Evolutionary conservation across 495 filamentous ascomycete genomes (phyloP).

Genomic region (Venustampulla echinocandica): DNA sequence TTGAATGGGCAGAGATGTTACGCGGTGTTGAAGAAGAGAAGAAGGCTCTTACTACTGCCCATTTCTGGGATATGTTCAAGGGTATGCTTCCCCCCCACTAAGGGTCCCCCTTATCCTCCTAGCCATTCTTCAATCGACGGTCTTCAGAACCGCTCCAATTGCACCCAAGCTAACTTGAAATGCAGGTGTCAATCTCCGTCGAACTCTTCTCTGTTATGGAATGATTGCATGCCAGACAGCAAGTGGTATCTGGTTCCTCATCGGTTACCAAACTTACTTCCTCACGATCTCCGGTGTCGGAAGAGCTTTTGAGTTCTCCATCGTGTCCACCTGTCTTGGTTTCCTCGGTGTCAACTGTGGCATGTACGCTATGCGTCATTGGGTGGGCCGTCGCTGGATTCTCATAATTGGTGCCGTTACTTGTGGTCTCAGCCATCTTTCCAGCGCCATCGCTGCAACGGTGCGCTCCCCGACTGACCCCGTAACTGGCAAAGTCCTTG

Average conservation of each 20-base stretch:
- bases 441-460: too few species aligned
- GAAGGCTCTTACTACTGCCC: constrained; percentile 21
- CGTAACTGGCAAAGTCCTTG: too few species aligned
- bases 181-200: constrained; percentile 25
- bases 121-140: too few species aligned
- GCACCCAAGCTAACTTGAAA: too few species aligned
- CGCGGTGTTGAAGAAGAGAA: constrained; percentile 22
- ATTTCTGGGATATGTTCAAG: constrained; percentile 25
- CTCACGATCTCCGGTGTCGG: constrained; percentile 26
- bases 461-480: too few species aligned
- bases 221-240: constrained; percentile 22
- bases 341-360: constrained; percentile 25
- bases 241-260: constrained; percentile 26
- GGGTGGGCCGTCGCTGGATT: too few species aligned
- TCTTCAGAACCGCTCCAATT: too few species aligned
- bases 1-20: constrained; percentile 26
- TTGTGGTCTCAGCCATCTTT: too few species aligned
- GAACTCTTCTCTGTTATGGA: constrained; percentile 25
- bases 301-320: constrained; percentile 26
- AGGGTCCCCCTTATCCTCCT: too few species aligned
- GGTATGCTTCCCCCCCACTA: too few species aligned
- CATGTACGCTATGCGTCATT: constrained; percentile 28
- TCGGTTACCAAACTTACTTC: constrained; percentile 27
- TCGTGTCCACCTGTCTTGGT: constrained; percentile 26
- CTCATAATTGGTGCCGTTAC: too few species aligned